Evolutionary conservation across 108 stramenopile genomes (phyloP).

Genomic region (Cyclotella kingstonii): DNA sequence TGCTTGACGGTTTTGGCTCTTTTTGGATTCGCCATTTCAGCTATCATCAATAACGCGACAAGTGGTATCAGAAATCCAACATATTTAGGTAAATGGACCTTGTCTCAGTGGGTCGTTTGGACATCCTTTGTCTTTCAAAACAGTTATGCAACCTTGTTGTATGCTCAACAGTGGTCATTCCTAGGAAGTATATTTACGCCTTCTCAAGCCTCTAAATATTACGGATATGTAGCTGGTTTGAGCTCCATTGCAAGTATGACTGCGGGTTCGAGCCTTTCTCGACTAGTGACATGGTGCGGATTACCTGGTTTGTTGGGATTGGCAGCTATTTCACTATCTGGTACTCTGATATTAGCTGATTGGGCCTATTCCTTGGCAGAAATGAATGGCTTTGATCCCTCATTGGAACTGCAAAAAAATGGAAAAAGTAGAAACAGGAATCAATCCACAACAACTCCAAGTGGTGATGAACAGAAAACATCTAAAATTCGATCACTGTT

Average conservation of each 20-base stretch:
- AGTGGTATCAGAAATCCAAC: too few relatives aligned
- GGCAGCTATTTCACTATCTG: slow-evolving; percentile 56
- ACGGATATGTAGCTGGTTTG: slow-evolving; percentile 74
- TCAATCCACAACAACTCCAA: neutral
- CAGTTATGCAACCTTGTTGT: slow-evolving; percentile 75
- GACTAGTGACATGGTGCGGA: slow-evolving; percentile 46
- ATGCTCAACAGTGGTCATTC: slow-evolving; percentile 83
- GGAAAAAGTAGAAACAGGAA: slow-evolving; percentile 18
- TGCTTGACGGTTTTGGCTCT: slow-evolving; percentile 46
- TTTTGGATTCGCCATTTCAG: slow-evolving; percentile 38
- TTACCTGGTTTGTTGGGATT: slow-evolving; percentile 56
- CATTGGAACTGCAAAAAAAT: slow-evolving; percentile 26
- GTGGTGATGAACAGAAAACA: neutral
- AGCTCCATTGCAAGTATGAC: slow-evolving; percentile 66
- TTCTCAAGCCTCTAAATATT: slow-evolving; percentile 69
- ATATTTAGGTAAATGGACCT: neutral
- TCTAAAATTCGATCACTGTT: slow-evolving; percentile 14
- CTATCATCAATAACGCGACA: slow-evolving; percentile 29
- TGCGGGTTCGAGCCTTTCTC: slow-evolving; percentile 61
- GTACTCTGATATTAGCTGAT: slow-evolving; percentile 51
- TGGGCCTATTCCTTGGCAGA: slow-evolving; percentile 67
- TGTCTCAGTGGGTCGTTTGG: slow-evolving; percentile 53
- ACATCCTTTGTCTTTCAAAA: slow-evolving; percentile 77
- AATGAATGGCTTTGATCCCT: slow-evolving; percentile 65
- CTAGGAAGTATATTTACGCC: slow-evolving; percentile 75